Conservation (phyloP, 352 stramenopile species). For the Globisporangium paroecandrum region DNA sequence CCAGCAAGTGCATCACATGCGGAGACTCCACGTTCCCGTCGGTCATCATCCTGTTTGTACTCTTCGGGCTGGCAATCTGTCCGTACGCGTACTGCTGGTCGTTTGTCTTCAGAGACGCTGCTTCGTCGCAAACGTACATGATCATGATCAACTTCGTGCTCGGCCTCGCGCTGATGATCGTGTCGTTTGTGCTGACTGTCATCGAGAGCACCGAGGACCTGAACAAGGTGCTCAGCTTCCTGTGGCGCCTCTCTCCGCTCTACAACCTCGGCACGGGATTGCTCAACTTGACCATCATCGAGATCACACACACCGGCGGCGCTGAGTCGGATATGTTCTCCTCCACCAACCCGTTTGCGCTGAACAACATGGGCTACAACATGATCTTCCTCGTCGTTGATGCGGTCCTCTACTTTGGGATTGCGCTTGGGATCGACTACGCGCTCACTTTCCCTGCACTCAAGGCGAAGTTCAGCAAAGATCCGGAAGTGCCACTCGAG, state of each 20-base stretch:
- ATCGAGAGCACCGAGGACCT: constrained; percentile 22
- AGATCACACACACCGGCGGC: constrained; percentile 21
- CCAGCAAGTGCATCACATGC: constrained; percentile 23
- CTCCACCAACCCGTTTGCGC: constrained; percentile 25
- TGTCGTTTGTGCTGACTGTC: constrained; percentile 37
- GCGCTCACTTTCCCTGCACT: constrained; percentile 61
- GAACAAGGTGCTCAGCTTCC: constrained; percentile 44
- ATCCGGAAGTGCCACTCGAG: constrained; percentile 37
- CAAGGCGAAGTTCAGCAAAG: constrained; percentile 49
- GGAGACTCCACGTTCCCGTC: constrained; percentile 23
- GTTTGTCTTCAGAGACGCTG: constrained; percentile 53
- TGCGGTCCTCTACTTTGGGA: constrained; percentile 19
- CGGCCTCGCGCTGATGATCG: constrained; percentile 55
- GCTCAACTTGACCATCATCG: constrained; percentile 32
- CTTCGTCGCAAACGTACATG: constrained; percentile 42
- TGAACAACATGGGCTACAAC: constrained; percentile 31
- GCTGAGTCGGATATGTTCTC: constrained; percentile 6
- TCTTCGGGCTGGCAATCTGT: constrained; percentile 62
- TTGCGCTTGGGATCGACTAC: constrained; percentile 52
- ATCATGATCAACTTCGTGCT: constrained; percentile 62
- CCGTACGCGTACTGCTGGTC: constrained; percentile 58
- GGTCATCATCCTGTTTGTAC: constrained; percentile 51
- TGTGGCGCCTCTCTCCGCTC: constrained; percentile 57
- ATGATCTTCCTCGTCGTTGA: constrained; percentile 31
- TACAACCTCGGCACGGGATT: constrained; percentile 52